Conservation (phyloP, 2,329 filamentous ascomycete species). For the Phialophora chinensis region DNA sequence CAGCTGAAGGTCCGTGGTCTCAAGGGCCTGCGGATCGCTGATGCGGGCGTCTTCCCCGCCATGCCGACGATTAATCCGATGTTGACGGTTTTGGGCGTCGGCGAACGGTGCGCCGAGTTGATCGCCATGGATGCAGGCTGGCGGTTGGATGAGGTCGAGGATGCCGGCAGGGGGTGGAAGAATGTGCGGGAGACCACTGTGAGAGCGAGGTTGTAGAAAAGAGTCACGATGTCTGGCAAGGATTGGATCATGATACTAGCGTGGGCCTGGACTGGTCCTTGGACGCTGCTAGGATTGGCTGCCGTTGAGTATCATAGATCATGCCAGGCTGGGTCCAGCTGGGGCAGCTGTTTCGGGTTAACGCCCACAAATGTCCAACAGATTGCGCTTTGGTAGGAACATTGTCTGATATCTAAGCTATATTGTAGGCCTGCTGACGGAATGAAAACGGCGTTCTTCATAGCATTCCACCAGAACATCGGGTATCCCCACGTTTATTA, state of each 20-base stretch:
- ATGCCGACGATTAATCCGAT: constrained; percentile 89
- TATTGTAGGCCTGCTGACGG: not conserved
- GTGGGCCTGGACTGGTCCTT: not conserved
- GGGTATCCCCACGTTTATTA: constrained; percentile 3
- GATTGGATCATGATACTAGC: not conserved
- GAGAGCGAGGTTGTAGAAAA: not conserved
- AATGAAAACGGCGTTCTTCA: not conserved
- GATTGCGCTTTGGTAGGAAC: not conserved
- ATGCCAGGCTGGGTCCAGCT: not conserved
- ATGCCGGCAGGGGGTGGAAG: constrained; percentile 16
- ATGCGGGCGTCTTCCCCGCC: constrained; percentile 85
- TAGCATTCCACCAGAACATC: not conserved
- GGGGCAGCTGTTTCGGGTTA: not conserved
- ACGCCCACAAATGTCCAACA: not conserved
- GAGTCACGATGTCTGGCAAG: not conserved
- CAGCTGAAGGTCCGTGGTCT: constrained; percentile 74
- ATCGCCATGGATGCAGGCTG: constrained; percentile 75
- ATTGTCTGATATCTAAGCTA: not conserved
- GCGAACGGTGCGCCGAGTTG: constrained; percentile 83
- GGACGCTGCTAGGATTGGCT: not conserved
- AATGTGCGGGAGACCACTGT: constrained; percentile 4
- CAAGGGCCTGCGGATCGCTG: constrained; percentile 76
- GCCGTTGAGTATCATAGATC: not conserved
- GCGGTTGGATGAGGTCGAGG: constrained; percentile 47
- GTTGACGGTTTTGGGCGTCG: constrained; percentile 84